Conservation (phyloP, 257 asterid species). For the Plantago major region DNA sequence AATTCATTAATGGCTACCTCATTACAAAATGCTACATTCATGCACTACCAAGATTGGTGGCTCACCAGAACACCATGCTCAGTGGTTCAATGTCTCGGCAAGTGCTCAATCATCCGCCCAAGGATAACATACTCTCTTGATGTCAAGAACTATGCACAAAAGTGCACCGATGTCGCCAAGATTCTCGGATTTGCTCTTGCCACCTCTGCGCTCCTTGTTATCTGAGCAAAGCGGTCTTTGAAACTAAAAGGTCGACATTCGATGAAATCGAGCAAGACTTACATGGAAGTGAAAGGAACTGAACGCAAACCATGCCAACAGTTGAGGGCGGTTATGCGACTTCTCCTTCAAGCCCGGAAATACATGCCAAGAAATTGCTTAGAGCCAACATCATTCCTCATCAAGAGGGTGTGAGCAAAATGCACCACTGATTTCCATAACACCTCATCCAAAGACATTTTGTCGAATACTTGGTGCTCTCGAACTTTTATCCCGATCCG, state of each 20-base stretch:
- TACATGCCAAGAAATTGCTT: conserved; percentile 88
- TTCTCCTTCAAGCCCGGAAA: conserved; percentile 75
- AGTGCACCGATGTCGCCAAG: conserved; percentile 82
- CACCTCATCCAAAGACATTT: no score
- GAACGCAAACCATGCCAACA: conserved; percentile 99
- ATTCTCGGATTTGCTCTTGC: conserved; percentile 97
- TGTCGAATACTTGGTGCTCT: no score
- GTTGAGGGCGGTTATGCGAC: conserved; percentile 70
- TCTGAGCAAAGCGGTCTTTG: conserved; percentile 83
- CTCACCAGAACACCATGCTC: conserved; percentile 44
- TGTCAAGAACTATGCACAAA: conserved; percentile 72
- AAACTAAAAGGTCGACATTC: conserved; percentile 77
- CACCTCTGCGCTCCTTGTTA: conserved; percentile 91
- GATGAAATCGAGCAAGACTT: conserved; percentile 91
- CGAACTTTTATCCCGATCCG: no score
- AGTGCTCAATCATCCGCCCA: conserved; percentile 44
- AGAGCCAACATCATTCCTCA: conserved; percentile 98
- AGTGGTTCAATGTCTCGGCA: conserved; percentile 50
- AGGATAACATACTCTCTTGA: conserved; percentile 82
- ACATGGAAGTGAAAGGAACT: conserved; percentile 87
- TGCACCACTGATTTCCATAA: conserved; percentile 64
- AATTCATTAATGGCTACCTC: conserved; percentile 94
- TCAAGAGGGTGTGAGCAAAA: conserved; percentile 76
- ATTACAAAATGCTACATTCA: conserved; percentile 78
- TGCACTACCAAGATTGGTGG: conserved; percentile 73